Evolutionary conservation across 495 filamentous ascomycete species (phyloP), one percentile per base, ranked within the genome.

Genomic region (Aspergillus heteromorphus): DNA sequence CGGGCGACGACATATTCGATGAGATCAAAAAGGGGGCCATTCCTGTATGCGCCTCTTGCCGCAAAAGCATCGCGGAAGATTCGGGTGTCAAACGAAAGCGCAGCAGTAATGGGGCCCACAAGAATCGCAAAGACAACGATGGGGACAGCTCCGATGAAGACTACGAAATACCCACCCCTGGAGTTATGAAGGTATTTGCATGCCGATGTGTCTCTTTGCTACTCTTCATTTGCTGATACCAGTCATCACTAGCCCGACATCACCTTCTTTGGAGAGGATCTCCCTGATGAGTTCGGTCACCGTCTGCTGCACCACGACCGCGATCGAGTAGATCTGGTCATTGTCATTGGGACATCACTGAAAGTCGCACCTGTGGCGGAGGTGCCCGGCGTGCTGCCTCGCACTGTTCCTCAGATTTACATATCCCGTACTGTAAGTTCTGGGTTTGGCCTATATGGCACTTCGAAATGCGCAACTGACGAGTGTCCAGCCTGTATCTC

Each of bases 341-440:
- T 98, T 51, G 93, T 96, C 56, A 97, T 98, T 58, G 93, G 93
- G 43, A 97, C 93, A 1, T 91, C 85, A n/a, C 79, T 98, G 59
- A 96, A 97, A 66, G 93, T 98, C 4, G 91, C 91, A 3, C 93
- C 93, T 21, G 93, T 98, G 6, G 88, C 85, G 29, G 92, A 97
- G 71, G 89, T 97, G 19, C 88, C 92, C 1, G 83, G 87, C 1
- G 86, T 88, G 31, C 61, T 97, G 10, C 89, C 91, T 0, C 70
- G 82, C 14, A 65, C 87, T 20, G 84, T 97, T 19, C 93, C 93
- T 4, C 93, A 97, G 67, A 89, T 99, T 54, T 97, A 92, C 69
- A 93, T 99, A 57, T 91, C 86, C 16, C 83, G 91, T 49, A 91
- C 87, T 43, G 84, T 86, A 74, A 60, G 80, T 73, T 18, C n/a